phyloP scores from a whole-genome alignment of 257 asterid genomes.

The Solanum peruvianum region DNA sequence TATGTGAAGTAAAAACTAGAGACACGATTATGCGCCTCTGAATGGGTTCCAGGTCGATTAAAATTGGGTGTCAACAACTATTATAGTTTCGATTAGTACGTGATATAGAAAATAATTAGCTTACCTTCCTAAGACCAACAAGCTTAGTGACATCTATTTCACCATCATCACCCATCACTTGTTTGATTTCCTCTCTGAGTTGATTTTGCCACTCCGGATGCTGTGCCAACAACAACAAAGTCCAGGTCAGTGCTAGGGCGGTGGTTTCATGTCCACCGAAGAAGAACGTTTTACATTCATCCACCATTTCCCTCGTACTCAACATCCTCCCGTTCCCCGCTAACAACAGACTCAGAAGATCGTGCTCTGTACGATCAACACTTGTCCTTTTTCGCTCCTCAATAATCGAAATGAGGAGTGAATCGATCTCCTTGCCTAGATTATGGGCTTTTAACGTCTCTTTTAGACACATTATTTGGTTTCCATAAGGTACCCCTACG shows the following conservation, averaged over 20 bases:
- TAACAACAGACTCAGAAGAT: constrained; percentile 53
- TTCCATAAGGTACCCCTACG: constrained; percentile 80
- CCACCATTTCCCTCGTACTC: constrained; percentile 57
- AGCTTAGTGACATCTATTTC: constrained; percentile 43
- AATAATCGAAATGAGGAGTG: constrained; percentile 38
- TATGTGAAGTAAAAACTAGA: neutral
- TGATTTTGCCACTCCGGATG: constrained; percentile 64
- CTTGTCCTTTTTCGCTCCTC: constrained; percentile 9
- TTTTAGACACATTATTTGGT: constrained; percentile 34
- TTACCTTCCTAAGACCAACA: constrained; percentile 67
- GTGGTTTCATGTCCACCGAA: constrained; percentile 92
- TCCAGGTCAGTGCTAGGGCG: constrained; percentile 76
- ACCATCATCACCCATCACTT: constrained; percentile 44
- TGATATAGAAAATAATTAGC: neutral
- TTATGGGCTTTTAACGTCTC: constrained; percentile 31
- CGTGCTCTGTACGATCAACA: constrained; percentile 8
- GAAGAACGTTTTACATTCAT: constrained; percentile 90
- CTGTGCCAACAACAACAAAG: constrained; percentile 48
- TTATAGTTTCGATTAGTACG: neutral
- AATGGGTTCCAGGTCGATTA: too few species aligned
- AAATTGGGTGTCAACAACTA: too few species aligned
- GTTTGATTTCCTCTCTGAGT: constrained; percentile 55
- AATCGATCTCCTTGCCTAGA: constrained; percentile 61
- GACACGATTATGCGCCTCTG: neutral
- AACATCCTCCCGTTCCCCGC: constrained; percentile 30